Percentiles rank a stretch among this genome's conserved stretches.
Conservation (phyloP, 208 protist species). For the Wallacemonas sp. region DNA sequence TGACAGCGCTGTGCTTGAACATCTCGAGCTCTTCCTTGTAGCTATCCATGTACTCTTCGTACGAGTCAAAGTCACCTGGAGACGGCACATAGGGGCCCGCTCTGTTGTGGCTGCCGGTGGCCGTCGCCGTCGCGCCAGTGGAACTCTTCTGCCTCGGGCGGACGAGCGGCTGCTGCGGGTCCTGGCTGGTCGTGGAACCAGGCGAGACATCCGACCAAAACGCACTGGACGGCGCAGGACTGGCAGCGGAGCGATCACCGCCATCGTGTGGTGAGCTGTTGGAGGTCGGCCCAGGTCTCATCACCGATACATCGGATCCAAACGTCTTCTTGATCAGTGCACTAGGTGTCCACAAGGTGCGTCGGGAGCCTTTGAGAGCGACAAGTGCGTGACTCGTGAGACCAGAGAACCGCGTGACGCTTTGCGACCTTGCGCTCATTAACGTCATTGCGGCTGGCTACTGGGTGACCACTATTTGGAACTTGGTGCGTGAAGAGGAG, state of each 20-base stretch:
- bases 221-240: conserved; percentile 4
- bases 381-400: neutral
- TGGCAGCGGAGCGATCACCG: too few species aligned
- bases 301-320: too few species aligned
- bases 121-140: too few species aligned
- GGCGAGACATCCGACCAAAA: neutral
- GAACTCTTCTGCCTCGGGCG: neutral
- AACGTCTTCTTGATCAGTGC: neutral
- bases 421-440: too few species aligned
- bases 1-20: conserved; percentile 18
- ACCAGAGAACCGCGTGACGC: neutral
- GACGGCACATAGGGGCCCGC: neutral
- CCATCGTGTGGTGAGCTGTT: too few species aligned
- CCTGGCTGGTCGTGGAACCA: neutral
- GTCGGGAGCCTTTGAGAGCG: neutral
- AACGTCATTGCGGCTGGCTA: too few species aligned
- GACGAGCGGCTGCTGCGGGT: neutral
- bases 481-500: too few species aligned
- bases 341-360: neutral
- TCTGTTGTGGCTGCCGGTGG: neutral
- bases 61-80: conserved; percentile 25
- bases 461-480: too few species aligned
- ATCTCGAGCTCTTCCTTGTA: conserved; percentile 45
- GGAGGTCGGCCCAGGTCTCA: too few species aligned
- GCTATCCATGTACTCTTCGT: conserved; percentile 44